These are phyloP conservation scores for Mycena chlorophos DNA, from an alignment of 768 basidiomycete genomes.

Conservation along the genomic window DNA sequence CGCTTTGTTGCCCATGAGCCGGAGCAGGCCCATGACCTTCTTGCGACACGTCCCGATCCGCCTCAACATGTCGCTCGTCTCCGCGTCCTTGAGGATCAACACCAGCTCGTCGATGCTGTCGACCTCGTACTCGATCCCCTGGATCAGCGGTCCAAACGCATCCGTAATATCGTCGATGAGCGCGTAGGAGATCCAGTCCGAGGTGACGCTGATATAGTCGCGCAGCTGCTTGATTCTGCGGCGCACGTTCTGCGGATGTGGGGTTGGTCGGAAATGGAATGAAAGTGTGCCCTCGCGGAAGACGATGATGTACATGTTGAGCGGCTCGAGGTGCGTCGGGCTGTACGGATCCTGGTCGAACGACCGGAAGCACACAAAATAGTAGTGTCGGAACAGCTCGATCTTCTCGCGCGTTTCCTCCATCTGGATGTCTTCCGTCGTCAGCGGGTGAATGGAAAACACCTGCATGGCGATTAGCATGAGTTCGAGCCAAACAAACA, in stretches of 20 bases:
- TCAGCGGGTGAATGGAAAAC: constrained; percentile 95
- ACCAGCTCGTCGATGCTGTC: constrained; percentile 98
- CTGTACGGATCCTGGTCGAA: constrained; percentile 99
- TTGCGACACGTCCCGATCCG: constrained; percentile 97
- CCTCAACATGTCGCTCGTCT: constrained; percentile 97
- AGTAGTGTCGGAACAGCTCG: constrained; percentile 97
- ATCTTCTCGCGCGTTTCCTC: constrained; percentile 99
- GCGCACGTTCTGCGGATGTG: constrained; percentile 97
- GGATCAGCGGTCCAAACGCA: constrained; percentile 97
- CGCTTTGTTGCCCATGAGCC: constrained; percentile 99
- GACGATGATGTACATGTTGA: constrained; percentile 99
- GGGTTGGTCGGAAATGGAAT: constrained; percentile 98
- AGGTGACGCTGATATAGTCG: constrained; percentile 98
- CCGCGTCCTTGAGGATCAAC: constrained; percentile 90
- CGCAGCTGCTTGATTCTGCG: constrained; percentile 98
- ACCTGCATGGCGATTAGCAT: constrained; percentile 55
- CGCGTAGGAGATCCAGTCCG: constrained; percentile 99
- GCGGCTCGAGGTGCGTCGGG: constrained; percentile 93
- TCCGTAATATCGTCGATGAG: constrained; percentile 99
- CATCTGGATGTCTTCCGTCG: constrained; percentile 99
- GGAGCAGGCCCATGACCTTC: constrained; percentile 96
- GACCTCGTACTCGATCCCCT: constrained; percentile 98
- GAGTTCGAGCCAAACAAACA: constrained; percentile 3
- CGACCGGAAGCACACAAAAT: constrained; percentile 97
- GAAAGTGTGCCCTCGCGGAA: constrained; percentile 96